A percentile compares a stretch with the other conserved stretches of the same genome.
phyloP scores from a whole-genome alignment of 2,329 filamentous ascomycete species.

The Myriosclerotinia curreyana region DNA sequence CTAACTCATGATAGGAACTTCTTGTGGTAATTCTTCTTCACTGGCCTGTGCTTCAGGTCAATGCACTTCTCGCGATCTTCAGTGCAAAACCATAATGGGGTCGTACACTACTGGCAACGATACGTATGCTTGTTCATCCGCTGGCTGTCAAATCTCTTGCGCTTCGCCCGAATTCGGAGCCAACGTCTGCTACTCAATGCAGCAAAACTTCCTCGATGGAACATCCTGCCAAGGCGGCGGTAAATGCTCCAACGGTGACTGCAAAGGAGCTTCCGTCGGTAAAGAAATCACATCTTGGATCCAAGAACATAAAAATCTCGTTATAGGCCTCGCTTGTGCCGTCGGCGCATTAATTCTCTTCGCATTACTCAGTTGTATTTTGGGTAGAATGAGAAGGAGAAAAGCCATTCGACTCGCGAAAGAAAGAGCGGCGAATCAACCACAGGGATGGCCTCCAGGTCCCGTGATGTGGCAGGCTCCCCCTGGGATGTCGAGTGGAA shows the following conservation, averaged over 20 bases:
- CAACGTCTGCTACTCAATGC: constrained; percentile 68
- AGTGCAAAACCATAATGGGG: constrained; percentile 84
- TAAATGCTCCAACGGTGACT: constrained; percentile 73
- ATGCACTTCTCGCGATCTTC: constrained; percentile 86
- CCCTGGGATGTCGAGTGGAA: background rate
- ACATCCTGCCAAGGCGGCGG: constrained; percentile 81
- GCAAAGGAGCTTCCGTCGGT: constrained; percentile 65
- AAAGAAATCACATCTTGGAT: constrained; percentile 76
- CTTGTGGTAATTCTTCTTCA: constrained; percentile 58
- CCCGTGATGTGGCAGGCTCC: constrained; percentile 17
- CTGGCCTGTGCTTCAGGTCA: constrained; percentile 86
- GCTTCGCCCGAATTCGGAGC: constrained; percentile 61
- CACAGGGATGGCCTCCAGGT: constrained; percentile 25
- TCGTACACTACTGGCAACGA: constrained; percentile 69
- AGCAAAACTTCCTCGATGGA: constrained; percentile 92
- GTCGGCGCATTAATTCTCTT: constrained; percentile 72
- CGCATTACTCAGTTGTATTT: constrained; percentile 64
- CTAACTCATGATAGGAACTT: constrained; percentile 44
- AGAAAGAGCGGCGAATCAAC: constrained; percentile 20
- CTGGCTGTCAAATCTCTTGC: constrained; percentile 75
- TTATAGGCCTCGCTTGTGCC: constrained; percentile 73
- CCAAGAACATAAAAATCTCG: constrained; percentile 69
- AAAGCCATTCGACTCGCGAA: constrained; percentile 11
- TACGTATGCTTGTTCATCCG: constrained; percentile 72
- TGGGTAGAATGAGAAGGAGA: constrained; percentile 48